These are phyloP conservation scores for Epicoccum nigrum DNA, from an alignment of 2,329 filamentous ascomycete species.

Conservation along the genomic window DNA sequence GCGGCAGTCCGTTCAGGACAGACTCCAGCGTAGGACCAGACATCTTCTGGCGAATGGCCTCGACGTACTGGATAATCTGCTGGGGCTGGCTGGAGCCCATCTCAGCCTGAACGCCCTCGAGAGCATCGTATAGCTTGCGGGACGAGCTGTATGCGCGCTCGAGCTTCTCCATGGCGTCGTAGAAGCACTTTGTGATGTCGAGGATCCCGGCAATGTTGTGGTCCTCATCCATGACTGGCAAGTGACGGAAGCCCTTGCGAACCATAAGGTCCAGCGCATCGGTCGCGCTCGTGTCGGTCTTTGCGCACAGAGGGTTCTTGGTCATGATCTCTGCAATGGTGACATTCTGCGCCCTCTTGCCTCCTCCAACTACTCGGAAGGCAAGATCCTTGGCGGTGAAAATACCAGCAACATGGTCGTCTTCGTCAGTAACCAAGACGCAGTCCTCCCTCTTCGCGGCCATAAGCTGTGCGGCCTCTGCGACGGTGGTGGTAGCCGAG, in stretches of 20 bases:
- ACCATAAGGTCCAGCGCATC: slow-evolving; percentile 98
- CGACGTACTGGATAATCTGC: slow-evolving; percentile 98
- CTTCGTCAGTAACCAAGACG: slow-evolving; percentile 95
- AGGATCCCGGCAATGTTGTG: slow-evolving; percentile 98
- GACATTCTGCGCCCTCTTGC: slow-evolving; percentile 85
- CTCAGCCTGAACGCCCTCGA: slow-evolving; percentile 97
- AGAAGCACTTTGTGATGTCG: slow-evolving; percentile 99
- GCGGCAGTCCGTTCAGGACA: slow-evolving; percentile 88
- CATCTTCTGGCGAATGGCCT: slow-evolving; percentile 95
- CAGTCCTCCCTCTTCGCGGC: slow-evolving; percentile 98
- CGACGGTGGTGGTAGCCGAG: slow-evolving; percentile 90
- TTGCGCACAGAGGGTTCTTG: slow-evolving; percentile 96
- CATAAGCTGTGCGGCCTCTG: slow-evolving; percentile 98
- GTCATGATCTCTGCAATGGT: slow-evolving; percentile 99
- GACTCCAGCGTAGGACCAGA: slow-evolving; percentile 95
- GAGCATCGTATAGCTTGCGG: slow-evolving; percentile 94
- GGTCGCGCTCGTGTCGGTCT: slow-evolving; percentile 96
- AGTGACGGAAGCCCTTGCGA: slow-evolving; percentile 93
- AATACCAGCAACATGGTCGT: slow-evolving; percentile 97
- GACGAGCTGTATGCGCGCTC: slow-evolving; percentile 97
- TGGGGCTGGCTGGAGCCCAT: slow-evolving; percentile 94
- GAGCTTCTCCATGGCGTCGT: slow-evolving; percentile 99
- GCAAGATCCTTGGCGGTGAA: slow-evolving; percentile 99
- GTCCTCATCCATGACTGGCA: slow-evolving; percentile 99
- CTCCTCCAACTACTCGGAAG: slow-evolving; percentile 91